These are phyloP conservation scores for Pleurotus cornucopiae DNA, from an alignment of 768 basidiomycete genomes.

Conservation along the genomic window DNA sequence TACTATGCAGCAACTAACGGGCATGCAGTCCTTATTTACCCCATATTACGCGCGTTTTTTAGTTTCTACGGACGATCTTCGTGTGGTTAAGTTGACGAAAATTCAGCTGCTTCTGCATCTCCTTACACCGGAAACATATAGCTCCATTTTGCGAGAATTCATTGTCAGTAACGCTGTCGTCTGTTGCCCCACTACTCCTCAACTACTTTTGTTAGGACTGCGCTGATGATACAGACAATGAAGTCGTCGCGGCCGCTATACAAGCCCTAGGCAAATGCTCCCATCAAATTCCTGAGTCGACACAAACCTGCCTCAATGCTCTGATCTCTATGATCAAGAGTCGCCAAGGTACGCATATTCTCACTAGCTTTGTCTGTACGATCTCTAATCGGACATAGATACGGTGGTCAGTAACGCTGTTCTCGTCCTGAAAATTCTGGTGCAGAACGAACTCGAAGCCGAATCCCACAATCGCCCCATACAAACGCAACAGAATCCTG, in stretches of 20 bases:
- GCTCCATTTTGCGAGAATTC: conserved; percentile 75
- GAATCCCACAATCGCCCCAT: conserved; percentile 21
- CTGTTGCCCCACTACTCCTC: background rate
- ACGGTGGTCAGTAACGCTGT: conserved; percentile 76
- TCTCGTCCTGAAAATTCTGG: conserved; percentile 78
- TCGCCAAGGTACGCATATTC: conserved; percentile 50
- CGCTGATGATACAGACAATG: conserved; percentile 72
- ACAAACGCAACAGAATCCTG: conserved; percentile 33
- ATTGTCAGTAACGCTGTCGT: conserved; percentile 49
- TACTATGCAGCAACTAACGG: background rate
- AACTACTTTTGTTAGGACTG: conserved; percentile 53
- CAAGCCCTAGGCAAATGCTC: conserved; percentile 78
- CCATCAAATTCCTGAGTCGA: conserved; percentile 59
- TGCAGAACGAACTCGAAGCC: conserved; percentile 58
- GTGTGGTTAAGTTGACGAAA: conserved; percentile 69
- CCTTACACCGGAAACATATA: conserved; percentile 61
- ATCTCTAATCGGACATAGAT: conserved; percentile 38
- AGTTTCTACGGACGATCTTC: conserved; percentile 62
- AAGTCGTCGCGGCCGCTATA: conserved; percentile 68
- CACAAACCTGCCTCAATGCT: conserved; percentile 67
- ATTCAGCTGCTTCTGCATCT: conserved; percentile 69
- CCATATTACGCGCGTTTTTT: conserved; percentile 64
- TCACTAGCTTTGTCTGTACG: background rate
- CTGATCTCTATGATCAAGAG: conserved; percentile 81
- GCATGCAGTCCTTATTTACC: conserved; percentile 55